Base-by-base conservation (phyloP, 108 stramenopile genomes). In the Nitzschia putrida region DNA sequence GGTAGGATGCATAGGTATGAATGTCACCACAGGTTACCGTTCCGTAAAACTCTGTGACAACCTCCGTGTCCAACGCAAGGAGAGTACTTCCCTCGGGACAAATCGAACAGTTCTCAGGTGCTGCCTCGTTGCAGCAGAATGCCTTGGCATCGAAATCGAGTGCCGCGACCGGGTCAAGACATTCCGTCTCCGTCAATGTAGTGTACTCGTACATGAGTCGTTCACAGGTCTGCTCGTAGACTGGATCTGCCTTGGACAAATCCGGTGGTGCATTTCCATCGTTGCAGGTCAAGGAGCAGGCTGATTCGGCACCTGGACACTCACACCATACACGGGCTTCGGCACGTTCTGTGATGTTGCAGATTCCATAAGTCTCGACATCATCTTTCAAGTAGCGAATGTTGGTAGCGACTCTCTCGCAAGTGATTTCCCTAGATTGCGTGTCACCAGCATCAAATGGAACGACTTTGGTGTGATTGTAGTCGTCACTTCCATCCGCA, bases 121-220 rank as follows among this genome's bases (percentile, higher is more conserved):
- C 59, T 18, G 68, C 57, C 20, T 53, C 29, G 2, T 64, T 57
- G 40, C 76, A 77, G 57, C 76, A 77, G 22, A 63, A 63, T 8
- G 61, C 61, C 22, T 63, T 63, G n/a, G 44, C 61, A 47, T 63
- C 61, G 44, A 63, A 63, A 22, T 63, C 45, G 12, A 63, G 22
- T n/a, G 21, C 21, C 16, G 20, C 23, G 22, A 24, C 20, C 3
- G 61, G 61, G 22, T 63, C 61, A 11, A 8, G 14, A 24, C 61
- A 63, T 47, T 63, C 61, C 9, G 43, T 43, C n/a, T 41, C 61
- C 2, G 42, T 45, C 22, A 63, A 47, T 2, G 61, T 63, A 0
- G 43, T 63, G 37, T 63, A 63, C 24, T 63, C 61, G 24, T 63
- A 63, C 11, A 23, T 43, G 18, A 44, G 44, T 63, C 61, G 42